These are phyloP conservation scores for Cystoderma amianthinum DNA, from an alignment of 768 basidiomycete species.

Conservation along the genomic window DNA sequence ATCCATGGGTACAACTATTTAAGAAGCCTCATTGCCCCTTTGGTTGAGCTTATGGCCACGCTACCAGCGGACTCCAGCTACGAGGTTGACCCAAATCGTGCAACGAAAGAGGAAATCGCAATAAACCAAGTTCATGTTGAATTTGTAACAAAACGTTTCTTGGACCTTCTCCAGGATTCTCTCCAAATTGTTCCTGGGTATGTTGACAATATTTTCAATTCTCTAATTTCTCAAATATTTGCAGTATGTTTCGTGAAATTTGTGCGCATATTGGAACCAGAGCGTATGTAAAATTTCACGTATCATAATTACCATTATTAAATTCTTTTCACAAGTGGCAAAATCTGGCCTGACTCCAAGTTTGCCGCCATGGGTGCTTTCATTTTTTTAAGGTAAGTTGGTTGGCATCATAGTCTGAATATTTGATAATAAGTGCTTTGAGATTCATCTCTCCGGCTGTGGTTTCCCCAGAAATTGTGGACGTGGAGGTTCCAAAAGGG, in stretches of 20 bases:
- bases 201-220: conserved; percentile 19
- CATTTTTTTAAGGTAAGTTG: conserved; percentile 72
- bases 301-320: conserved; percentile 1
- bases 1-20: conserved; percentile 92
- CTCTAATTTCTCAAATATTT: conserved; percentile 3
- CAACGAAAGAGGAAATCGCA: conserved; percentile 49
- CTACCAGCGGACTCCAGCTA: conserved; percentile 72
- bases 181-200: conserved; percentile 68
- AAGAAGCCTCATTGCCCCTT: conserved; percentile 68
- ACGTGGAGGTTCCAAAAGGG: conserved; percentile 71
- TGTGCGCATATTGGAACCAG: conserved; percentile 73
- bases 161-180: conserved; percentile 69
- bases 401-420: not conserved
- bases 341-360: conserved; percentile 73
- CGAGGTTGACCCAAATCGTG: conserved; percentile 67
- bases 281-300: conserved; percentile 47
- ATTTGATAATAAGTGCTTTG: not conserved
- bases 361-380: conserved; percentile 84
- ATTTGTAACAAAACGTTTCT: conserved; percentile 66
- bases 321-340: conserved; percentile 27
- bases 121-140: conserved; percentile 70
- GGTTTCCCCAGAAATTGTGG: conserved; percentile 78
- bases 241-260: conserved; percentile 81
- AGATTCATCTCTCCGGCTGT: conserved; percentile 92
- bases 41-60: conserved; percentile 67